Evolutionary conservation across 148 eudicot genomes (phyloP).

Genomic region (Amaranthus cruentus): DNA sequence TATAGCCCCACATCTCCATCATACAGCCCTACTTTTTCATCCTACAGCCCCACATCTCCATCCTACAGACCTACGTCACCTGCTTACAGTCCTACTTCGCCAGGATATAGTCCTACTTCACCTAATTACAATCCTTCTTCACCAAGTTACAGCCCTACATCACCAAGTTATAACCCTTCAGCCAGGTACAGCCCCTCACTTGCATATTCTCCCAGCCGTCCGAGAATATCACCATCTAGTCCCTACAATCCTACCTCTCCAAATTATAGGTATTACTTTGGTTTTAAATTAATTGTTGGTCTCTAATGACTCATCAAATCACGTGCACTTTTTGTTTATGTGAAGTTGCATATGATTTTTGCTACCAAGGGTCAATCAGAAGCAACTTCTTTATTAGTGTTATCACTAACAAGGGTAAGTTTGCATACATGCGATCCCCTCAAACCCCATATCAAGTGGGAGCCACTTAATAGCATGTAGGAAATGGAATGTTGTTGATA

Average conservation of each 20-base stretch:
- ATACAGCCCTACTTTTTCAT: constrained; percentile 38
- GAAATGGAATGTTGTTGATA: no score
- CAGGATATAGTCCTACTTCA: constrained; percentile 33
- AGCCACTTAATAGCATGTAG: no score
- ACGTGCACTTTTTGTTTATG: no score
- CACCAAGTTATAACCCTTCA: constrained; percentile 47
- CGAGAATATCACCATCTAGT: constrained; percentile 42
- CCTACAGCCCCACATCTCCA: constrained; percentile 46
- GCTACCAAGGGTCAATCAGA: no score
- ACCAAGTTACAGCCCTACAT: constrained; percentile 39
- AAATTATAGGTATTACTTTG: constrained; percentile 38
- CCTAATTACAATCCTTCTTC: constrained; percentile 35
- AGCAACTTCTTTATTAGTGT: no score
- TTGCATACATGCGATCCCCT: no score
- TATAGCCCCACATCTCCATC: no score
- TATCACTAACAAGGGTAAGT: no score
- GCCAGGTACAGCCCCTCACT: constrained; percentile 47
- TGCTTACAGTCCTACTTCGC: constrained; percentile 36
- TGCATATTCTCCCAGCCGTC: constrained; percentile 53
- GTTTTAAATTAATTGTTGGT: background rate
- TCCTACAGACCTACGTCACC: constrained; percentile 42
- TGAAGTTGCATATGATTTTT: no score
- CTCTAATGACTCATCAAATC: background rate
- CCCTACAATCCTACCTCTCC: constrained; percentile 50
- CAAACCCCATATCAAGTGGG: no score